A percentile compares a stretch with the other conserved stretches of the same genome.
Evolutionary conservation across 129 eudicot genomes (phyloP).

Genomic region (Smallanthus sonchifolius): DNA sequence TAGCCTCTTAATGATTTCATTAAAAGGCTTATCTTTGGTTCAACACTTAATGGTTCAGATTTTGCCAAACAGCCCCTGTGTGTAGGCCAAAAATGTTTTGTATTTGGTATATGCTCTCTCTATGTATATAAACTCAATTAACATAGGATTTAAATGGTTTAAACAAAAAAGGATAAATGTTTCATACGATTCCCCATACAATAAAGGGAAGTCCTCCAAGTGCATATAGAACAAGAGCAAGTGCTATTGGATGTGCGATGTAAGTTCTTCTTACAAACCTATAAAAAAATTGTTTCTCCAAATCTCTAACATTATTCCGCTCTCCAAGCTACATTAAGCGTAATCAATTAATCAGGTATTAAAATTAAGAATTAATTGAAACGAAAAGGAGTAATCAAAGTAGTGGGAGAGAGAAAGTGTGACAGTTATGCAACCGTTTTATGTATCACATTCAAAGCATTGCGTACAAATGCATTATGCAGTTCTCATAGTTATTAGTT

Average conservation of each 20-base stretch:
- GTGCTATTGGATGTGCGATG: slow-evolving; percentile 21
- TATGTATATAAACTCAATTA: neutral
- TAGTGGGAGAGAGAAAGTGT: no score
- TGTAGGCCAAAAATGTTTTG: no score
- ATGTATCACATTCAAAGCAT: no score
- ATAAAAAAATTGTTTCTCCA: slow-evolving; percentile 28
- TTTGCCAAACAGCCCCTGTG: no score
- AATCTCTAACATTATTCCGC: slow-evolving; percentile 18
- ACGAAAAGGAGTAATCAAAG: neutral
- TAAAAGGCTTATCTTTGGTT: no score
- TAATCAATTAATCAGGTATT: neutral
- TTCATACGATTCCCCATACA: slow-evolving; percentile 34
- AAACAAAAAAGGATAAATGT: neutral
- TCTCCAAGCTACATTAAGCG: slow-evolving; percentile 13
- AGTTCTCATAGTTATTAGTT: no score
- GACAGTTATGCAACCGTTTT: no score
- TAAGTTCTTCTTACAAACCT: slow-evolving; percentile 23
- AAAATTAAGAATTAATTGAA: neutral
- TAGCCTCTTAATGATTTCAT: no score
- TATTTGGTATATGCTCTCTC: no score
- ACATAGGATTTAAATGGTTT: neutral
- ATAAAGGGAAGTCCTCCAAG: slow-evolving; percentile 28
- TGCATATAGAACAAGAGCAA: slow-evolving; percentile 23
- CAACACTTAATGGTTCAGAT: no score
- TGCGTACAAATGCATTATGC: no score